Evolutionary conservation across 2,329 filamentous ascomycete species (phyloP).

Genomic region (Ophiostoma montium): DNA sequence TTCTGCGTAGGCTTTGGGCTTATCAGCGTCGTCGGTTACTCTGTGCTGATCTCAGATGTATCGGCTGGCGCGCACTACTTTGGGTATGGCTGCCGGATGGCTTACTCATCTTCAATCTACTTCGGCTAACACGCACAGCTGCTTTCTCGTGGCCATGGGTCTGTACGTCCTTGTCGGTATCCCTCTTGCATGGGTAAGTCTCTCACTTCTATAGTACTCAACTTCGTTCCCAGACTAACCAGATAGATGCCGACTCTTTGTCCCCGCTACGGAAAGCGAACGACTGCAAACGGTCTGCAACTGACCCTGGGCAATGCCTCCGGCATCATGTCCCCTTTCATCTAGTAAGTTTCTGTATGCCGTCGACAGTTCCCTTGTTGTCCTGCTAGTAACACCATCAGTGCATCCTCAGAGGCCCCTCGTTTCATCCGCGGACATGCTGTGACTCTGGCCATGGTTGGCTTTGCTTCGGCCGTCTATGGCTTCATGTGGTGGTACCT

Average conservation of each 20-base stretch:
- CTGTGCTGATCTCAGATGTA: not conserved
- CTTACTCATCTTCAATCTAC: not conserved
- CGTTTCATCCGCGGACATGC: not conserved
- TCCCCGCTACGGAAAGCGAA: not conserved
- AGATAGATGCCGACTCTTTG: not conserved
- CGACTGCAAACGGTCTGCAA: not conserved
- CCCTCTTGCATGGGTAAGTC: not conserved
- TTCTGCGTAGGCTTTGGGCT: not conserved
- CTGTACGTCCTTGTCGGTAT: not conserved
- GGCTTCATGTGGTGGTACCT: slow-evolving; percentile 1
- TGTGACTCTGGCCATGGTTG: not conserved
- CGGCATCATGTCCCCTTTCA: not conserved
- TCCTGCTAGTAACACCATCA: too few relatives aligned
- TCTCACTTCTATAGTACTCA: not conserved
- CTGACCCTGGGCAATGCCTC: not conserved
- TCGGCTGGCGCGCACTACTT: not conserved
- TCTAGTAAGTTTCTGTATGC: not conserved
- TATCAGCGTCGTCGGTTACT: slow-evolving; percentile 6
- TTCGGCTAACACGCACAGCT: not conserved
- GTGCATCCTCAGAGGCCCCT: not conserved
- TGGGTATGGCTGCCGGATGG: not conserved
- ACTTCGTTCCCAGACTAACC: not conserved
- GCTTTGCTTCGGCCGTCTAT: not conserved
- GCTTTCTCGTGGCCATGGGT: not conserved
- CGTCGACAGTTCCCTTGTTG: too few relatives aligned